phyloP scores from a whole-genome alignment of 495 filamentous ascomycete genomes.

The Penicillium riverlandense region DNA sequence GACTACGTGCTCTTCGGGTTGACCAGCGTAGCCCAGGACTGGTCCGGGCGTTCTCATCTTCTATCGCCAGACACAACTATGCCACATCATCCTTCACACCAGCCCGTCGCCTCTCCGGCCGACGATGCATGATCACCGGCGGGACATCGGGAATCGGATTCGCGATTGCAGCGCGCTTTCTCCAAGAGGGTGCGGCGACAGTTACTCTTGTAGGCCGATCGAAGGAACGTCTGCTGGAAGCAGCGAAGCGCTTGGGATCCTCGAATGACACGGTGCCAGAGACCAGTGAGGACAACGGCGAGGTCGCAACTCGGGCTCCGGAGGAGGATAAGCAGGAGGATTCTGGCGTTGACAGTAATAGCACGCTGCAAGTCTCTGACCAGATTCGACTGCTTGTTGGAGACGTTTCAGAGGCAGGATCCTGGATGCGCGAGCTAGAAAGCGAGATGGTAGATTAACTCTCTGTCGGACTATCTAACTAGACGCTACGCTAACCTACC shows the following conservation, averaged over 20 bases:
- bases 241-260: constrained; percentile 15
- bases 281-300: background rate
- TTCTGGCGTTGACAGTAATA: too few species aligned
- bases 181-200: constrained; percentile 50
- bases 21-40: too few species aligned
- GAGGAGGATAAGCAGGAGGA: constrained; percentile 3
- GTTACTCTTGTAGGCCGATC: constrained; percentile 48
- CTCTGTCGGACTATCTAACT: background rate
- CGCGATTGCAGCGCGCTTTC: constrained; percentile 61
- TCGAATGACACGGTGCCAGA: background rate
- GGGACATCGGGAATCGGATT: constrained; percentile 59
- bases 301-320: constrained; percentile 13
- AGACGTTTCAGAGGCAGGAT: constrained; percentile 34
- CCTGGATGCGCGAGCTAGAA: constrained; percentile 40
- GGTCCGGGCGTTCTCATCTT: constrained; percentile 1
- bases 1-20: too few species aligned
- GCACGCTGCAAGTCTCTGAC: constrained; percentile 2
- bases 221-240: constrained; percentile 29
- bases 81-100: constrained; percentile 1
- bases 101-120: constrained; percentile 27
- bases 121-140: constrained; percentile 54
- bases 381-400: constrained; percentile 33
- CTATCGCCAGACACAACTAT: background rate
- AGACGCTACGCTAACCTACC: background rate
- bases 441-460: constrained; percentile 29